Evolutionary conservation across 129 eudicot genomes (phyloP), one percentile per base, ranked within the genome.

Genomic region (Flaveria trinervia): DNA sequence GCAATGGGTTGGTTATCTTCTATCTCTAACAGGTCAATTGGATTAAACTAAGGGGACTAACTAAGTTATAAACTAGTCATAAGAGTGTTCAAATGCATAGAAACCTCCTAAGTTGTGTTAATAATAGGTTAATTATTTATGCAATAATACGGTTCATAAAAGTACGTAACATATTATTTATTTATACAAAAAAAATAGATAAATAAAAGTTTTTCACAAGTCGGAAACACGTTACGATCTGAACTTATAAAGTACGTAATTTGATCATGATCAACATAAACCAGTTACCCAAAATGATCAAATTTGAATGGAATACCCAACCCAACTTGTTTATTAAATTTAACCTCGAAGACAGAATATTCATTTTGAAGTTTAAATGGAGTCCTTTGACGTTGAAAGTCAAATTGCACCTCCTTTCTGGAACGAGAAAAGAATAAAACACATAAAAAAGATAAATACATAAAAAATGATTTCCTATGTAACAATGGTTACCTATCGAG

Each of bases 401-500:
- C 52, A 65, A 48, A 17, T n/a, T 16, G 4, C 7, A 26, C 65
- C 30, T 36, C 25, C 49, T 60, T 48, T 55, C 10, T 18, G 72
- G 66, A 60, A 39, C 6, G 41, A 16, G 65, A 65, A 25, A 16
- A 79, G 71, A 52, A 73, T 74, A 30, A 80, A 66, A 80, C 25
- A 66, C 18, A 73, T 66, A 49, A 71, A 66, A 51, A 60, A 50
- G n/a, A n/a, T n/a, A n/a, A n/a, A 80, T 41, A 66, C 18, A 73
- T 66, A 49, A 71, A 66, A 51, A 60, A 50, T 30, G 15, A 77
- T 45, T 75, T 54, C 69, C 12, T 3, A 52, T 61, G 41, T 64
- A 74, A n/a, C 60, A 68, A 9, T 22, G 64, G 9, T 80, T 84
- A 95, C 99, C 99, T 91, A 85, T 95, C 99, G 41, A 95, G 85